Evolutionary conservation across 208 protist genomes (phyloP).

Genomic region (Histomonas meleagridis): DNA sequence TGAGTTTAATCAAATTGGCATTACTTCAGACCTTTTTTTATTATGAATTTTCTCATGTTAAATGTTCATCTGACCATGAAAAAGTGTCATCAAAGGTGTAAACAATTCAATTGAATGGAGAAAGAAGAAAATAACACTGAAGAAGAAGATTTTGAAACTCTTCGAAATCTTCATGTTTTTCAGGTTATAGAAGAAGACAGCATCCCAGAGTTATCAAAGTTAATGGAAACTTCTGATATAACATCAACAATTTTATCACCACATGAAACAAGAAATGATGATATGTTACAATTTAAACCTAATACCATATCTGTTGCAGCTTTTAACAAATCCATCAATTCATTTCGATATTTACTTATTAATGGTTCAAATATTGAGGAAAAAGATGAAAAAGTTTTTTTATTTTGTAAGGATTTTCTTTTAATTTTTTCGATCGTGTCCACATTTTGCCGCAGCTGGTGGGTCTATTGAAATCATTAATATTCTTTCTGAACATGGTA

Average conservation of each 20-base stretch:
- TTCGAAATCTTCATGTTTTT: no score
- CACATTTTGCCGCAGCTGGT: not conserved
- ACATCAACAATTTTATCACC: not conserved
- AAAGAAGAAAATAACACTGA: no score
- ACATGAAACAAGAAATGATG: not conserved
- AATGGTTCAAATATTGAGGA: not conserved
- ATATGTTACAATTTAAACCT: not conserved
- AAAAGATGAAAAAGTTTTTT: not conserved
- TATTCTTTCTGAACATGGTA: not conserved
- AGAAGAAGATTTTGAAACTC: no score
- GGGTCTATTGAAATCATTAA: not conserved
- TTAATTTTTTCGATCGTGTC: not conserved
- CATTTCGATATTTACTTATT: not conserved
- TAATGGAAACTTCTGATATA: not conserved
- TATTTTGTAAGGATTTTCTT: not conserved
- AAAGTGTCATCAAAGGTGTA: no score
- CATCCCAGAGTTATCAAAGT: not conserved
- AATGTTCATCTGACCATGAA: no score
- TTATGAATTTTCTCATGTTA: no score
- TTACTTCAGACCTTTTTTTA: no score
- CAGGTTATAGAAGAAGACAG: not conserved
- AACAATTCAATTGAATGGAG: no score
- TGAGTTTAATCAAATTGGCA: no score
- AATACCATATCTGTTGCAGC: not conserved
- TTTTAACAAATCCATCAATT: not conserved